A percentile compares a stretch with the other conserved stretches of the same genome.
phyloP scores from a whole-genome alignment of 148 eudicot species.

The Fagopyrum tataricum region DNA sequence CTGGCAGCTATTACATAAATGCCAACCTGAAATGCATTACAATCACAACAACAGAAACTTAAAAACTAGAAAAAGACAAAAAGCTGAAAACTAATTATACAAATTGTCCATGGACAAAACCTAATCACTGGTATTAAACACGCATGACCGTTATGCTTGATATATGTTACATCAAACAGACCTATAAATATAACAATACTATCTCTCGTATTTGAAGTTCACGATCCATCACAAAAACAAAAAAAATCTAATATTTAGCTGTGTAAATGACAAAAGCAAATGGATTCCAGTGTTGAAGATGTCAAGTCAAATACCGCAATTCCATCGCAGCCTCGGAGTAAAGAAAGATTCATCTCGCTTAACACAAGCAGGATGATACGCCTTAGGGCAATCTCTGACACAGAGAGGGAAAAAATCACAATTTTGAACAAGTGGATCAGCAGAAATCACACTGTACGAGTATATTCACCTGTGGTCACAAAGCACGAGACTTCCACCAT shows the following conservation, averaged over 20 bases:
- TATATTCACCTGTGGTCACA: conserved; percentile 17
- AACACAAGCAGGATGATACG: conserved; percentile 32
- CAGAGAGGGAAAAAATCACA: neutral
- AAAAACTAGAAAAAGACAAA: neutral
- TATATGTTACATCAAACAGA: neutral
- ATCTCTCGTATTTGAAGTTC: neutral
- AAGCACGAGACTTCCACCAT: conserved; percentile 26
- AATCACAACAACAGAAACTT: neutral
- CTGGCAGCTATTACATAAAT: conserved; percentile 76
- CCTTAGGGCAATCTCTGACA: conserved; percentile 32
- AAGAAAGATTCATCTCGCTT: conserved; percentile 35
- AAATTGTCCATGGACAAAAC: neutral
- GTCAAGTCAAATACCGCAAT: conserved; percentile 27
- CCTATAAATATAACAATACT: neutral
- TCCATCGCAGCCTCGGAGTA: conserved; percentile 23
- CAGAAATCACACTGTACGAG: neutral
- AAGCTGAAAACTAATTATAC: neutral
- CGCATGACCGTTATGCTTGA: neutral
- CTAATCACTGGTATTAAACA: neutral
- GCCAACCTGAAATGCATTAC: conserved; percentile 79
- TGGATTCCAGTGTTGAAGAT: neutral
- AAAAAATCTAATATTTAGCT: neutral
- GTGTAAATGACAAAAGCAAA: neutral
- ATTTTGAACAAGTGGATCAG: neutral
- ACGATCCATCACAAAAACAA: neutral